Conservation (phyloP, 768 basidiomycete species). For the Zangia roseola region DNA sequence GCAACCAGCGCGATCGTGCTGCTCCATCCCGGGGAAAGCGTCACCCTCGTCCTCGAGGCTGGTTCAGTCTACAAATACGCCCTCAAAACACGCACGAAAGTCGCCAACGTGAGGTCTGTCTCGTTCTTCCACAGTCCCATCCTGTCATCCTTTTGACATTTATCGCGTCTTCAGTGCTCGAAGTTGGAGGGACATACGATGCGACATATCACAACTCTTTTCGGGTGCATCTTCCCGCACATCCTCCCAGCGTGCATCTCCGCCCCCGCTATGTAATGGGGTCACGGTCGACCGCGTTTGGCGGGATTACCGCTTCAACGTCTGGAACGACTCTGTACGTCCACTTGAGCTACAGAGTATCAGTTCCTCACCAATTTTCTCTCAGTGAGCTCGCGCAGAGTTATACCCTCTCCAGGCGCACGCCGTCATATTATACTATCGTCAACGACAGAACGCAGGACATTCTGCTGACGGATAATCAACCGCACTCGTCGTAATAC, state of each 20-base stretch:
- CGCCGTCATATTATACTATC: constrained; percentile 29
- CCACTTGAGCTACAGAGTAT: neutral
- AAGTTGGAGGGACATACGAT: constrained; percentile 64
- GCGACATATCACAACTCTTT: constrained; percentile 61
- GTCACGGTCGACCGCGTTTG: constrained; percentile 65
- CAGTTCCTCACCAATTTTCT: constrained; percentile 6
- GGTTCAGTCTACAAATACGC: constrained; percentile 69
- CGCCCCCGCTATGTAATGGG: constrained; percentile 44
- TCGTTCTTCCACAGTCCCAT: constrained; percentile 1
- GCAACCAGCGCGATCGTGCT: constrained; percentile 52
- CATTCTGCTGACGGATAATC: constrained; percentile 31
- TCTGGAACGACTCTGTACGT: constrained; percentile 54
- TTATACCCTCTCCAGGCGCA: constrained; percentile 26
- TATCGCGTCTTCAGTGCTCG: constrained; percentile 45
- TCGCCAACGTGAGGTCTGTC: constrained; percentile 67
- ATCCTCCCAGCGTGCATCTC: constrained; percentile 33
- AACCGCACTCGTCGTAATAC: constrained; percentile 28
- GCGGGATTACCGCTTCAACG: constrained; percentile 63
- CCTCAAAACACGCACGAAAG: constrained; percentile 61
- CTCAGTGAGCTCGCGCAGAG: constrained; percentile 20
- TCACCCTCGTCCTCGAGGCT: constrained; percentile 68
- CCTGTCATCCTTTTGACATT: constrained; percentile 2
- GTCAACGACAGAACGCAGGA: constrained; percentile 26
- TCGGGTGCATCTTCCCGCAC: constrained; percentile 34
- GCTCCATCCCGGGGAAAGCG: constrained; percentile 59